Evolutionary conservation across 2,329 filamentous ascomycete genomes (phyloP).

Genomic region (Akanthomyces uredinophilus): DNA sequence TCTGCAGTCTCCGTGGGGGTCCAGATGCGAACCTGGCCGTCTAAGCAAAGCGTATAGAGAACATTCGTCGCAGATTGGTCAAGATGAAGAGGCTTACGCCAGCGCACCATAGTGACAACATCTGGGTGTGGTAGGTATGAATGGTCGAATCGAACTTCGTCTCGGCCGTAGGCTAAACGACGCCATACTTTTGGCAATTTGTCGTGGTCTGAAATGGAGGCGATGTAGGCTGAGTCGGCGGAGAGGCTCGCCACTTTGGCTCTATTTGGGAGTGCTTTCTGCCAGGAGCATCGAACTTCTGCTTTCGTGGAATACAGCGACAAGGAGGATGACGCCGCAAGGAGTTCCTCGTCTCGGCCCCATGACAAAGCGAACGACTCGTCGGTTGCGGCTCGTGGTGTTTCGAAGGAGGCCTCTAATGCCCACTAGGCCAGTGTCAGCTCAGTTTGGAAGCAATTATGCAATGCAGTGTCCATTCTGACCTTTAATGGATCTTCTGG

Average conservation of each 20-base stretch:
- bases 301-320: constrained; percentile 58
- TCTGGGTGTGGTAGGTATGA: constrained; percentile 83
- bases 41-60: constrained; percentile 81
- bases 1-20: constrained; percentile 67
- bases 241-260: constrained; percentile 74
- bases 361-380: constrained; percentile 64
- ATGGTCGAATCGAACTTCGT: constrained; percentile 84
- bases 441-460: constrained; percentile 19
- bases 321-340: constrained; percentile 67
- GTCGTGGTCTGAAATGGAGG: constrained; percentile 73
- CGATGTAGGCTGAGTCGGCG: constrained; percentile 81
- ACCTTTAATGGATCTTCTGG: constrained; percentile 72
- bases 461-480: constrained; percentile 21
- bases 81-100: constrained; percentile 72
- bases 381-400: constrained; percentile 25
- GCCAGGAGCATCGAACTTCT: constrained; percentile 62
- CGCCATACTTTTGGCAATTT: constrained; percentile 90
- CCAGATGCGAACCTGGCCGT: constrained; percentile 80
- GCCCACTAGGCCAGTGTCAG: constrained; percentile 45
- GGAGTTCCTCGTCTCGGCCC: constrained; percentile 79
- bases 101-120: constrained; percentile 76
- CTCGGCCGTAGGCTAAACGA: constrained; percentile 73
- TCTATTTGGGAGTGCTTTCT: constrained; percentile 64
- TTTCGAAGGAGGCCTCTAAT: constrained; percentile 56
- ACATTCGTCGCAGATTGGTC: constrained; percentile 81